Evolutionary conservation across 2,329 filamentous ascomycete species (phyloP).

Genomic region (Penicillium sp.): DNA sequence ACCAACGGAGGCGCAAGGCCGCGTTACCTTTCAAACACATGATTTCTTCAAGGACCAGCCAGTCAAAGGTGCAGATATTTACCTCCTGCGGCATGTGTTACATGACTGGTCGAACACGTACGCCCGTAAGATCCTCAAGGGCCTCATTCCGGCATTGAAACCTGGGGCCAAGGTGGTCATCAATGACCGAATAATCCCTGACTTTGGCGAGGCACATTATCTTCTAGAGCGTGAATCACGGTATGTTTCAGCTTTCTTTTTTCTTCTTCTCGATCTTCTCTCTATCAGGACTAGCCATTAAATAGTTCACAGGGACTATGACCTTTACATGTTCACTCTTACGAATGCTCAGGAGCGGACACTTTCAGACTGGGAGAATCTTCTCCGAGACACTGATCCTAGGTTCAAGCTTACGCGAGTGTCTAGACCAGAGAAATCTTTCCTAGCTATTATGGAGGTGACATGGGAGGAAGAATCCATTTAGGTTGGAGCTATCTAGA

Average conservation of each 20-base stretch:
- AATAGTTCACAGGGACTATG: neutral
- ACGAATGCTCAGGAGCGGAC: neutral
- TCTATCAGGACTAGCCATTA: neutral
- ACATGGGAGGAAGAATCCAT: neutral
- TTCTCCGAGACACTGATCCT: neutral
- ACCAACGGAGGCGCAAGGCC: slow-evolving; percentile 23
- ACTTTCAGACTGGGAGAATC: neutral
- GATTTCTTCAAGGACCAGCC: slow-evolving; percentile 42
- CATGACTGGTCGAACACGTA: slow-evolving; percentile 45
- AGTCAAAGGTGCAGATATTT: slow-evolving; percentile 29
- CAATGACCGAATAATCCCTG: neutral
- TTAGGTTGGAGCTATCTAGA: too few species aligned
- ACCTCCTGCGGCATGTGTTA: slow-evolving; percentile 40
- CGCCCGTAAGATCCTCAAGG: slow-evolving; percentile 35
- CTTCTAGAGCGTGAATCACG: neutral
- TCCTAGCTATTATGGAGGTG: neutral
- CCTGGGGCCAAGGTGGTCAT: neutral
- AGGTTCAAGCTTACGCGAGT: neutral
- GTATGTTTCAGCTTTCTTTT: neutral
- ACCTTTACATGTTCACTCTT: neutral
- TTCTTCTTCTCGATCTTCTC: neutral
- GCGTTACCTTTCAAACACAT: slow-evolving; percentile 32
- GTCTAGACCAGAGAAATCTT: neutral
- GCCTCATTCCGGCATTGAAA: slow-evolving; percentile 35
- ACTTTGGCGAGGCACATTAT: neutral